Conservation (phyloP, 1,284 basidiomycete species). For the Meira miltonrushii region DNA sequence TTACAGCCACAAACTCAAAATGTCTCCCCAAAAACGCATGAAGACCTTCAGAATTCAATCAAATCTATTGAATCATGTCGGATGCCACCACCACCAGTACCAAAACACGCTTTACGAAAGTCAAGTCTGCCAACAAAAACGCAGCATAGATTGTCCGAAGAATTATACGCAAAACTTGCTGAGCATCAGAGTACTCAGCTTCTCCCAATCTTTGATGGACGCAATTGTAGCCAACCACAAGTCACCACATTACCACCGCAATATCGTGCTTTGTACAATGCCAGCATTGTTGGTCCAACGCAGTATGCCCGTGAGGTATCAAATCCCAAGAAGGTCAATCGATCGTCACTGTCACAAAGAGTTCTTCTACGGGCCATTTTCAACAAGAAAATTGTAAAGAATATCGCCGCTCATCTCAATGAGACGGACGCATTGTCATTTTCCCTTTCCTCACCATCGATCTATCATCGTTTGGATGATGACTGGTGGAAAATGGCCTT, state of each 20-base stretch:
- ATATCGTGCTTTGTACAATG: slow-evolving; percentile 1
- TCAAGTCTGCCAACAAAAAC: too few relatives aligned
- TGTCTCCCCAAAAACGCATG: too few relatives aligned
- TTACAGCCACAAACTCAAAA: too few relatives aligned
- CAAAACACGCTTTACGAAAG: too few relatives aligned
- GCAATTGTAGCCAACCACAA: neutral
- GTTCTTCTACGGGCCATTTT: neutral
- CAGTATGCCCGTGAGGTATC: neutral
- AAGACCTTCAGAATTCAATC: too few relatives aligned
- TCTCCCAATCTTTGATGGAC: neutral
- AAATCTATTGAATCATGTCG: too few relatives aligned
- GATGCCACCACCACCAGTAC: too few relatives aligned
- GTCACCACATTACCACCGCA: neutral
- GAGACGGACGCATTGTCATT: too few relatives aligned
- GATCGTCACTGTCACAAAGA: neutral
- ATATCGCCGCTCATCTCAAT: neutral
- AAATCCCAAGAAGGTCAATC: neutral
- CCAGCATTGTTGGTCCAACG: neutral
- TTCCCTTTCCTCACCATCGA: too few relatives aligned
- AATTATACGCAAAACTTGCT: neutral
- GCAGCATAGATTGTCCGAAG: too few relatives aligned
- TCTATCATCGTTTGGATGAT: neutral
- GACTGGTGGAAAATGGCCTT: neutral
- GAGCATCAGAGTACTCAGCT: neutral
- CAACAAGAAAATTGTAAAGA: neutral